Conservation (phyloP, 2,329 filamentous ascomycete genomes). For the Arthrobotrys conoides region DNA sequence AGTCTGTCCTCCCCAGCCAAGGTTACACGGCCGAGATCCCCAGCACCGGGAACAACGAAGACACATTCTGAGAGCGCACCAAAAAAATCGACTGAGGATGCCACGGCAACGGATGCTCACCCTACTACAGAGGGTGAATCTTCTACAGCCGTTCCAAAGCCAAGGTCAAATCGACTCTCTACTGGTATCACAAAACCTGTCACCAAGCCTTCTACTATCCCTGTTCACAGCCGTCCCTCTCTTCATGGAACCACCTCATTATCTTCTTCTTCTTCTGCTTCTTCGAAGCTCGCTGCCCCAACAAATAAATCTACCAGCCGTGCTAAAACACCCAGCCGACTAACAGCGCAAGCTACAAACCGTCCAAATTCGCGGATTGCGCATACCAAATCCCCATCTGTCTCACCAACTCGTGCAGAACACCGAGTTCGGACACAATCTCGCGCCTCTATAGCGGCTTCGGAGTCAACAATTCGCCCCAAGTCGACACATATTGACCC, state of each 20-base stretch:
- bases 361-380: conserved; percentile 47
- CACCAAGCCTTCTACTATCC: conserved; percentile 39
- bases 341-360: conserved; percentile 27
- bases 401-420: conserved; percentile 51
- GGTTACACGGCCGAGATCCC: conserved; percentile 16
- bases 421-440: conserved; percentile 48
- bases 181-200: conserved; percentile 12
- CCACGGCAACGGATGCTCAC: conserved; percentile 11
- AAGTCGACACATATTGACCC: conserved; percentile 56
- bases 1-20: conserved; percentile 36
- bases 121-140: conserved; percentile 8
- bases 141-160: conserved; percentile 8
- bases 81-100: conserved; percentile 16
- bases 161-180: conserved; percentile 26
- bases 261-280: conserved; percentile 22
- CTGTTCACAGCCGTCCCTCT: conserved; percentile 30
- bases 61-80: background rate
- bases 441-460: conserved; percentile 57
- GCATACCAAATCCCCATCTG: conserved; percentile 49
- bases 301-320: conserved; percentile 20
- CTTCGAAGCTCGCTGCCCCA: conserved; percentile 37
- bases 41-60: background rate
- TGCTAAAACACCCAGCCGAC: conserved; percentile 51
- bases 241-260: conserved; percentile 38
- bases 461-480: conserved; percentile 53